Conservation (phyloP, 331 rosid genomes). For the Quercus phellos region DNA sequence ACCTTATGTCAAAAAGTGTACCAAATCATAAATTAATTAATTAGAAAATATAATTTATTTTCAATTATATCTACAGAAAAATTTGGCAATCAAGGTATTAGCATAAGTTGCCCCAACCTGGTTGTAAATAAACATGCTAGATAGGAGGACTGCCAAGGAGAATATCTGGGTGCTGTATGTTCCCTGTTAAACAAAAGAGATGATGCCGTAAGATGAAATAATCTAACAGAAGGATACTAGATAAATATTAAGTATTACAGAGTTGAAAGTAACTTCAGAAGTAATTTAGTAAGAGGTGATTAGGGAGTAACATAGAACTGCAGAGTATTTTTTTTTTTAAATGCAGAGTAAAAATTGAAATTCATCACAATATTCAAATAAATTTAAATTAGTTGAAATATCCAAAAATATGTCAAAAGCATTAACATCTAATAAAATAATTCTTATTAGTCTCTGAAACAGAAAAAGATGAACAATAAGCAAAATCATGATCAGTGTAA, state of each 20-base stretch:
- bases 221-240: background rate
- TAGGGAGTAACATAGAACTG: background rate
- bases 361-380: background rate
- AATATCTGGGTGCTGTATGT: slow-evolving; percentile 89
- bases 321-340: background rate
- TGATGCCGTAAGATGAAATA: background rate
- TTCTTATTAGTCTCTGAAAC: background rate
- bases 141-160: slow-evolving; percentile 80
- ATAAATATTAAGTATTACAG: background rate
- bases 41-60: background rate
- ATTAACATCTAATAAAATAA: background rate
- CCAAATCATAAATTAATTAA: background rate
- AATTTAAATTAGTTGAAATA: background rate
- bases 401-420: background rate
- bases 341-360: background rate
- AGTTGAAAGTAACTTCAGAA: background rate
- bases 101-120: slow-evolving; percentile 48
- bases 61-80: slow-evolving; percentile 3
- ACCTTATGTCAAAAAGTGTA: background rate
- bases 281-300: background rate
- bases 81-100: slow-evolving; percentile 1
- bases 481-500: background rate
- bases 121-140: slow-evolving; percentile 88
- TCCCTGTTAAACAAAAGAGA: slow-evolving; percentile 43
- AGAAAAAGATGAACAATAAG: background rate